Evolutionary conservation across 1,139 yeast species (phyloP), one percentile per base, ranked within the genome.

Genomic region (Scheffersomyces lignicola): DNA sequence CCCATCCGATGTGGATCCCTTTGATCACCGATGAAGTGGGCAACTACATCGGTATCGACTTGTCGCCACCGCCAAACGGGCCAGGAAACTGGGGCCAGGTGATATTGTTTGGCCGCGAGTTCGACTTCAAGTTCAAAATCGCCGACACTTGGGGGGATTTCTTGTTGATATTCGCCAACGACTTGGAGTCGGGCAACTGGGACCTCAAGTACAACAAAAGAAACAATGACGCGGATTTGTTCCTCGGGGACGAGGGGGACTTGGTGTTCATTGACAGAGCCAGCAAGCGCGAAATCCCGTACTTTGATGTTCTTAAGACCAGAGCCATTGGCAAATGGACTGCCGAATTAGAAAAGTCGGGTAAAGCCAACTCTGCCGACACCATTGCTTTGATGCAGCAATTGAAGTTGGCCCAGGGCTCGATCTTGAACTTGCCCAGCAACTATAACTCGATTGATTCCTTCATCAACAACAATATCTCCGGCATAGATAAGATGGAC

Each of bases 1-100:
- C 96, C 2, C 89, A 88, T 56, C 80, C 88, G 5, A 79, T 76
- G 52, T 90, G 97, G 97, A 82, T 90, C 36, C 97, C 97, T 2
- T 60, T 90, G 29, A 77, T 88, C 14, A 86, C 95, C 9, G 97
- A 90, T 56, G 80, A 78, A 40, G 82, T 85, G 8, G 97, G 97
- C 13, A 90, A 90, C 61, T 88, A 88, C 53, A 80, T 90, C 35
- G 97, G 90, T 32, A 71, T 90, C 10, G 97, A 90, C 59, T 69
- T 90, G 41, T 84, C 92, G 2, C 97, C 97, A 1, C 96, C 87
- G 3, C 68, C 78, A 3, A 61, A 65, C 12, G 62, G 64, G 1
- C 35, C 40, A 1, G 96, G 96, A 21, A 68, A 62, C 29, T 73
- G 80, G 68, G 97, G 97, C 11, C 96, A 89, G 57, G 86, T 87